Base-by-base conservation (phyloP, 2,329 filamentous ascomycete genomes). In the Hysterium pulicare region DNA sequence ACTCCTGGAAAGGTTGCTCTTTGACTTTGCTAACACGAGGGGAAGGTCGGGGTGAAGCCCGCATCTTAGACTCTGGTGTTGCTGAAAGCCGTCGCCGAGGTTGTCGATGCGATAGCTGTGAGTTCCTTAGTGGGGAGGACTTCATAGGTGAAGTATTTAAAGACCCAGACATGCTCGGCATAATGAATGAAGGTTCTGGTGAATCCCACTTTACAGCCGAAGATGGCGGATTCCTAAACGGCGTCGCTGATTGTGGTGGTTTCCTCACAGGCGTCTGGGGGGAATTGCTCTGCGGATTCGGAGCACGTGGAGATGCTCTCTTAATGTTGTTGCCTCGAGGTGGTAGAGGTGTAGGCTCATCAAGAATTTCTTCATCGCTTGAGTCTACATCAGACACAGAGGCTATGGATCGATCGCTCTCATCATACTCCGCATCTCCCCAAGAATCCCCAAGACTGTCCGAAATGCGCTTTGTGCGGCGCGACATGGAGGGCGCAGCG, bases 141-240 rank as follows among this genome's bases (percentile, higher is more conserved):
- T 48, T 53, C 15, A 37, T 11, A n/a, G 44, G 48, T 31, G 51
- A 49, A 7, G 45, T 51, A 8, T 54, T 39, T 41, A 50, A 39
- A 22, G 61, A 58, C 42, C 49, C 39, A 23, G 46, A 40, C 32
- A 61, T 61, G 7, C 64, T 57, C 6, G 71, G 71, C 70, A 72
- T 73, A 42, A 72, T 66, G 44, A 73, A 61, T 42, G 65, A 62
- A 6, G 69, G 68, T 37, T 66, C 68, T 7, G 51, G 52, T 17
- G 59, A 61, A 16, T 51, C 38, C 23, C 46, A 36, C 44, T 55
- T 28, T 36, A 49, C 19, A 50, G 48, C 23, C 37, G 38, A 31
- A 48, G 46, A 35, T 16, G 30, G 41, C 24, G 47, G 20, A 10
- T 42, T 24, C 33, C 33, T 48, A 23, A 47, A 50, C 8, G 43